These are phyloP conservation scores for Didymellaceae sp. DNA, from an alignment of 2,329 filamentous ascomycete genomes.

Conservation along the genomic window DNA sequence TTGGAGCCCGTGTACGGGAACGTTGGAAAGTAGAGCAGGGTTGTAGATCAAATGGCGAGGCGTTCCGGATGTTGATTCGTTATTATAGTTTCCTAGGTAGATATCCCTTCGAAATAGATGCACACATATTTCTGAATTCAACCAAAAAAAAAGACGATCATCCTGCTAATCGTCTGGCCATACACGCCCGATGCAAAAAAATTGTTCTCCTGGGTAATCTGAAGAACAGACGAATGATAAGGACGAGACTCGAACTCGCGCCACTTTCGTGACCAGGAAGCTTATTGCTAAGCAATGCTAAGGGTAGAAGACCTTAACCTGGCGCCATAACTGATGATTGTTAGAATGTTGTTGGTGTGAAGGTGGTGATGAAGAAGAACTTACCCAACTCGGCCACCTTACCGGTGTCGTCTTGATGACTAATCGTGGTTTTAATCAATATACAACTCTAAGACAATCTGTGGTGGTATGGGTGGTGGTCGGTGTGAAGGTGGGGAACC, in stretches of 20 bases:
- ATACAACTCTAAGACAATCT: too few species aligned
- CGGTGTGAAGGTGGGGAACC: too few species aligned
- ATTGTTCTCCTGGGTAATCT: not conserved
- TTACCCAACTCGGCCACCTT: not conserved
- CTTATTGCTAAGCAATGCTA: conserved; percentile 1
- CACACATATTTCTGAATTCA: not conserved
- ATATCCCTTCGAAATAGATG: too few species aligned
- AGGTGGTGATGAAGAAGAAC: not conserved
- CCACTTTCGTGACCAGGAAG: conserved; percentile 7
- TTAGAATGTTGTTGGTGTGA: too few species aligned
- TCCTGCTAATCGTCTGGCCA: not conserved
- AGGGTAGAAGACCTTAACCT: conserved; percentile 4
- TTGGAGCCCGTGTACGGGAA: conserved; percentile 38
- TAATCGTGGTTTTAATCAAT: too few species aligned
- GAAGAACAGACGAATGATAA: conserved; percentile 1
- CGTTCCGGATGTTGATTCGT: too few species aligned
- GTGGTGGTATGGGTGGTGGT: too few species aligned
- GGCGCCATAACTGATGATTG: conserved; percentile 8
- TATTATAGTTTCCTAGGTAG: too few species aligned
- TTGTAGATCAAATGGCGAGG: too few species aligned
- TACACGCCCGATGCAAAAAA: not conserved
- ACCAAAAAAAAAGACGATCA: not conserved
- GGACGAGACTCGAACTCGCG: conserved; percentile 9
- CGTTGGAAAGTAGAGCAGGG: not conserved
- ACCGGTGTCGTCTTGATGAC: not conserved